Base-by-base conservation (phyloP, 306 rosid species). In the Datisca glomerata region DNA sequence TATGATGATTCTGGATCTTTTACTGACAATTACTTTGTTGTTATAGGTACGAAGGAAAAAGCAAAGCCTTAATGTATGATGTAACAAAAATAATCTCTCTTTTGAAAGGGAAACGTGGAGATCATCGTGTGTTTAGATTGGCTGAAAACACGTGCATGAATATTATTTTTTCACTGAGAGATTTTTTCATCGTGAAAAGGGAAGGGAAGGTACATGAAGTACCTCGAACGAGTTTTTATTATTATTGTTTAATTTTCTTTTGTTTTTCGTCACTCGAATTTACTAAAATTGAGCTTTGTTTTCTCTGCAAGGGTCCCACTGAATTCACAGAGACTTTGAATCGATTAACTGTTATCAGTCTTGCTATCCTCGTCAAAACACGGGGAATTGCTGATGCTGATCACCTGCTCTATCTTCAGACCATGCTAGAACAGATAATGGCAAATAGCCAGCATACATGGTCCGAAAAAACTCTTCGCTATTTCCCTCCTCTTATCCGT, bases 341-440 rank as follows among this genome's bases (percentile, higher is more conserved):
- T 69, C 81, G 98, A 47, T 51, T 62, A 45, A 72, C 93, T 35
- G 76, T 89, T 19, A 55, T 89, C 59, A 89, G 86, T 53, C 93
- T 84, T 63, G 95, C 98, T 8, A 80, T 89, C 66, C 79, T 85
- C 59, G 78, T 89, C 54, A 89, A 84, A 61, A 89, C 98, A 42
- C 84, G 95, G 24, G 98, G 98, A 65, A 70, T 89, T 70, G 79
- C 95, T n/a, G 98, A 84, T 55, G 95, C 95, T 33, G 98, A 84
- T 43, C 91, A 89, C 59, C 44, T 89, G 59, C 91, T 70, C 59
- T 89, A 77, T 60, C 86, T 89, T 41, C 98, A 60, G 56, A 69
- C 69, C 47, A 80, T 84, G 93, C 60, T 89, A 65, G 98, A 89
- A 40, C 98, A 89, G 72, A 80, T 79, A 63, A 33, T 89, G 81